Evolutionary conservation across 495 filamentous ascomycete species (phyloP).

Genomic region (Tuber borchii): DNA sequence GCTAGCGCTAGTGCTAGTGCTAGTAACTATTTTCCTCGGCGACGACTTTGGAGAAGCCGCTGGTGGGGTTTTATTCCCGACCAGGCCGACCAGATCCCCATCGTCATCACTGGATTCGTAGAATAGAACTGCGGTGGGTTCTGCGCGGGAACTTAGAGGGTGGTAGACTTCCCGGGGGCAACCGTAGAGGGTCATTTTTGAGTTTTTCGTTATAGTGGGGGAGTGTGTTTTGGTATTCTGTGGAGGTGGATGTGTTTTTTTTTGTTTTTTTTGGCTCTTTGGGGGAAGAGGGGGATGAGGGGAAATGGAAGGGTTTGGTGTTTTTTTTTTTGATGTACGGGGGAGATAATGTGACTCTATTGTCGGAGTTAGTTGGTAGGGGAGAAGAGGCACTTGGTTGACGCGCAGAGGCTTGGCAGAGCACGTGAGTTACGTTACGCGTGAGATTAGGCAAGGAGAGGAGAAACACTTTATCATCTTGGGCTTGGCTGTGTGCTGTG

Average conservation of each 20-base stretch:
- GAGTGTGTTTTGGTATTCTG: not conserved
- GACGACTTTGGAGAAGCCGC: not conserved
- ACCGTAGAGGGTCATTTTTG: constrained; percentile 25
- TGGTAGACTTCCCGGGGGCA: constrained; percentile 41
- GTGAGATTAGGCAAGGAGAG: not conserved
- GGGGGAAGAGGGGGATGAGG: no score
- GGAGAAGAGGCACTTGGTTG: not conserved
- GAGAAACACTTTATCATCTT: not conserved
- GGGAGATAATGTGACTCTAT: not conserved
- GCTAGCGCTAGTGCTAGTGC: not conserved
- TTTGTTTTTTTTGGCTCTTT: not conserved
- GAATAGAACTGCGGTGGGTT: constrained; percentile 28
- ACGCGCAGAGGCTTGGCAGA: not conserved
- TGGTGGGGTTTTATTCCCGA: constrained; percentile 13
- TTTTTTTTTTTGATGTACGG: not conserved
- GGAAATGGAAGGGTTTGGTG: not conserved
- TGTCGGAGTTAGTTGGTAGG: not conserved
- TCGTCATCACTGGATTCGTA: constrained; percentile 38
- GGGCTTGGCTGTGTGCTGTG: not conserved
- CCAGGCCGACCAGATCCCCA: constrained; percentile 20
- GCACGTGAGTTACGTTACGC: constrained; percentile 1
- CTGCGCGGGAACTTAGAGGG: constrained; percentile 34
- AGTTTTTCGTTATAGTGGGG: not conserved
- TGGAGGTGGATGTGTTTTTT: not conserved
- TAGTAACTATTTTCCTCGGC: constrained; percentile 11